Base-by-base conservation (phyloP, 2,329 filamentous ascomycete species). In the Elsinoe perseae region DNA sequence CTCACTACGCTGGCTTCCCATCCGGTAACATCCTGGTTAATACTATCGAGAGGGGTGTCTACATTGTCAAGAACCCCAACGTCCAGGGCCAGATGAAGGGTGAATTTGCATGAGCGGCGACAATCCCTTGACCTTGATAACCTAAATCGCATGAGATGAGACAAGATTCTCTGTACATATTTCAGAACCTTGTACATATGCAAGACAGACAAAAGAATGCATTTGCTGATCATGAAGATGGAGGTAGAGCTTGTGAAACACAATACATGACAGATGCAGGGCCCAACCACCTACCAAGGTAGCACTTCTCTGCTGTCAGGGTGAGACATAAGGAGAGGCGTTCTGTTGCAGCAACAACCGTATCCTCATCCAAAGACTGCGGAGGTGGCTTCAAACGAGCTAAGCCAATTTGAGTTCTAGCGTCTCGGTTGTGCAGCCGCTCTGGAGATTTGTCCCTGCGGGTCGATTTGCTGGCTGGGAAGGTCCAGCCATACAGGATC, bases 31-130 rank as follows among this genome's bases (percentile, higher is more conserved):
- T 80, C 56, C 70, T 79, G 6, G 64, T 80, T 60, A 79, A 80
- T 65, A 77, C 72, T 2, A 80, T 79, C 57, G 77, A 80, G 66
- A 67, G 76, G 4, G 77, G 77, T 52, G 70, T 72, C 4, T 80
- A 75, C 50, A 70, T 75, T 6, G 69, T 80, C 9, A 79, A 77
- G 69, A 59, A 58, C 43, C 50, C 43, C 30, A 50, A 25, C 46
- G 54, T 43, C 14, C 18, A 18, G 48, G 54, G 54, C 34, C 52
- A 54, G 38, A 54, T 54, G 52, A 54, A 54, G 52, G 52, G 52
- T 12, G 34, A 54, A 18, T 54, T 54, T 30, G 52, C 52, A 23
- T 52, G 38, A 32, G 30, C 18, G 16, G 7, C 12, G 30, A 8
- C 25, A 30, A 7, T 14, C 32, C 3, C 4, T 36, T 14, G 10